phyloP scores from a whole-genome alignment of 495 filamentous ascomycete genomes.

The Neohortaea acidophila region DNA sequence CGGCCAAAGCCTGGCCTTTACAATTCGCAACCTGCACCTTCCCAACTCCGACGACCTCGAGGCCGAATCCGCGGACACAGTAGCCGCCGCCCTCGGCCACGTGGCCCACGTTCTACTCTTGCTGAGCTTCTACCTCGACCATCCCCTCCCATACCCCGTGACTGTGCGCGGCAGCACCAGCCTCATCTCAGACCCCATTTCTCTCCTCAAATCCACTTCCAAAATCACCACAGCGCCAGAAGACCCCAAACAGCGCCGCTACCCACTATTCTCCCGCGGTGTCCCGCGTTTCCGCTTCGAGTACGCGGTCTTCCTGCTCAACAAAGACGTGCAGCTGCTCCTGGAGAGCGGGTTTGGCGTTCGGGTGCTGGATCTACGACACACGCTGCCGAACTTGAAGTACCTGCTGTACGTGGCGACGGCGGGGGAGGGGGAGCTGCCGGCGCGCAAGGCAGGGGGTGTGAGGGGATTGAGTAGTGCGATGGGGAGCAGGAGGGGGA shows the following conservation, averaged over 20 bases:
- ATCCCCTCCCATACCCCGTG: constrained; percentile 70
- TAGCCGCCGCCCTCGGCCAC: constrained; percentile 71
- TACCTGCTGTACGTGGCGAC: constrained; percentile 79
- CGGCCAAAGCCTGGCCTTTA: constrained; percentile 53
- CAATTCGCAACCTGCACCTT: constrained; percentile 55
- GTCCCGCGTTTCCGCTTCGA: constrained; percentile 76
- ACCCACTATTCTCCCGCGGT: constrained; percentile 62
- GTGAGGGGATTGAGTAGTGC: constrained; percentile 43
- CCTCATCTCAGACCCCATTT: constrained; percentile 67
- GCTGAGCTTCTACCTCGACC: constrained; percentile 67
- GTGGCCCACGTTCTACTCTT: constrained; percentile 61
- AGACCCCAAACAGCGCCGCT: constrained; percentile 13
- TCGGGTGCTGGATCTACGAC: constrained; percentile 60
- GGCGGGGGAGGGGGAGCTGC: constrained; percentile 60
- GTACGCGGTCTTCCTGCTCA: constrained; percentile 85
- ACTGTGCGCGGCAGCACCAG: constrained; percentile 49
- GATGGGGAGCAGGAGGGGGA: constrained; percentile 24
- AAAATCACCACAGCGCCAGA: constrained; percentile 9
- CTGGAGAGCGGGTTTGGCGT: constrained; percentile 60
- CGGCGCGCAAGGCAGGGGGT: constrained; percentile 61
- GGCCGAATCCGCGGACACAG: constrained; percentile 43
- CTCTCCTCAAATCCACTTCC: constrained; percentile 25
- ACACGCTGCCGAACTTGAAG: constrained; percentile 85
- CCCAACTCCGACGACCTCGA: constrained; percentile 60
- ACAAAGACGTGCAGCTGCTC: constrained; percentile 73